Conservation (phyloP, 257 asterid genomes). For the Rhazya stricta region DNA sequence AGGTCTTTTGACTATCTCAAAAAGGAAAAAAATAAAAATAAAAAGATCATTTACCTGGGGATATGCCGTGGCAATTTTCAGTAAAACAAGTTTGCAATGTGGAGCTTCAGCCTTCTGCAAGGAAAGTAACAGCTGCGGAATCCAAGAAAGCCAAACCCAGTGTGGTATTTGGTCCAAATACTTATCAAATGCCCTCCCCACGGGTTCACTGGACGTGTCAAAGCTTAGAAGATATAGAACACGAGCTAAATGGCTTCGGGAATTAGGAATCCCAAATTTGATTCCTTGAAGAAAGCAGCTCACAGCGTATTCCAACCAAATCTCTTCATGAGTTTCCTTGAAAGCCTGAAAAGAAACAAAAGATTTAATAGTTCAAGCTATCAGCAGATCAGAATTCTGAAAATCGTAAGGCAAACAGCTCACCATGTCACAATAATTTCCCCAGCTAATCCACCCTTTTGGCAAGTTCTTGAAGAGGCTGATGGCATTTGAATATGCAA, state of each 20-base stretch:
- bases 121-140: slow-evolving; percentile 89
- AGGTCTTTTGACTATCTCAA: slow-evolving; percentile 16
- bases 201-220: slow-evolving; percentile 90
- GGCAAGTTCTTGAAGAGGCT: slow-evolving; percentile 91
- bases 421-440: slow-evolving; percentile 97
- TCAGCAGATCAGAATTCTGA: background rate
- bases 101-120: slow-evolving; percentile 93
- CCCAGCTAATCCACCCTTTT: slow-evolving; percentile 99
- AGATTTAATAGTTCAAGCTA: slow-evolving; percentile 15
- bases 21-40: background rate
- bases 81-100: slow-evolving; percentile 92
- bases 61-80: slow-evolving; percentile 76
- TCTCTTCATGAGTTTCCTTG: slow-evolving; percentile 86
- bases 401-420: slow-evolving; percentile 23
- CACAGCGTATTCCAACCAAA: slow-evolving; percentile 93
- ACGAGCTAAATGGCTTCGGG: slow-evolving; percentile 95
- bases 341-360: slow-evolving; percentile 58
- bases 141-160: slow-evolving; percentile 99
- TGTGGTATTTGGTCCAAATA: slow-evolving; percentile 85
- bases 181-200: slow-evolving; percentile 93
- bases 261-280: slow-evolving; percentile 87
- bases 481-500: slow-evolving; percentile 85
- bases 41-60: slow-evolving; percentile 70
- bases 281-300: slow-evolving; percentile 99
- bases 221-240: slow-evolving; percentile 95